A percentile compares a stretch with the other conserved stretches of the same genome.
Evolutionary conservation across 352 stramenopile genomes (phyloP).

Genomic region (Phytophthora macrochlamydospora): DNA sequence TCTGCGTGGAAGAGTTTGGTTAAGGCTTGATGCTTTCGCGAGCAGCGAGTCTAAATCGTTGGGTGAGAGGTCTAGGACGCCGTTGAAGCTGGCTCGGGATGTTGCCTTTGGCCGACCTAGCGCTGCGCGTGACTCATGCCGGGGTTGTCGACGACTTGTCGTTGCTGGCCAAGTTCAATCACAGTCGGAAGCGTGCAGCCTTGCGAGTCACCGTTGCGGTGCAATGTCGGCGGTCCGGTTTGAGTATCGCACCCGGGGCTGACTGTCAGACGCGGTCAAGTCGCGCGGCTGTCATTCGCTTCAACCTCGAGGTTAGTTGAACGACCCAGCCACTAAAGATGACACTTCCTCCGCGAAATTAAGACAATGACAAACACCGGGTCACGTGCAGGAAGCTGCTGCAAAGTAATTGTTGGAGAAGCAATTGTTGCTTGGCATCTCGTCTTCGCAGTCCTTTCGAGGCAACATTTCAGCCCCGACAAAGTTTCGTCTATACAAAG

Average conservation of each 20-base stretch:
- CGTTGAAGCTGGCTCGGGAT: neutral
- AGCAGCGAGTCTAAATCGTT: too few relatives aligned
- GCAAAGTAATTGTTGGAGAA: too few relatives aligned
- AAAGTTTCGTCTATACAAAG: too few relatives aligned
- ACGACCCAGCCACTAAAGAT: neutral
- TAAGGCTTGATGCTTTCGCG: too few relatives aligned
- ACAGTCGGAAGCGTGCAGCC: neutral
- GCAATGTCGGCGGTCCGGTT: neutral
- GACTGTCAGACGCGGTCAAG: neutral
- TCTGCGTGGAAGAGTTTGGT: too few relatives aligned
- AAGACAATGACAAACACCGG: neutral
- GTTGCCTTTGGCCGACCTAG: neutral
- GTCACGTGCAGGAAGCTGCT: neutral
- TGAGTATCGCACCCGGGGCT: neutral
- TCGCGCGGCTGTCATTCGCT: neutral
- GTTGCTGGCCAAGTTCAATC: slow-evolving; percentile 1
- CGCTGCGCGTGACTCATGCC: too few relatives aligned
- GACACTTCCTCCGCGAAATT: neutral
- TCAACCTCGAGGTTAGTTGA: neutral
- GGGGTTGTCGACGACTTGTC: too few relatives aligned
- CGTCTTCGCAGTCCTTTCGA: too few relatives aligned
- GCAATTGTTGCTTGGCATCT: too few relatives aligned
- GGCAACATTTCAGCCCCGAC: too few relatives aligned
- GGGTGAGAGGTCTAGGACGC: too few relatives aligned
- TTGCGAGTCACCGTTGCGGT: neutral